Evolutionary conservation across 2,329 filamentous ascomycete genomes (phyloP).

Genomic region (Penicillium frequentans): DNA sequence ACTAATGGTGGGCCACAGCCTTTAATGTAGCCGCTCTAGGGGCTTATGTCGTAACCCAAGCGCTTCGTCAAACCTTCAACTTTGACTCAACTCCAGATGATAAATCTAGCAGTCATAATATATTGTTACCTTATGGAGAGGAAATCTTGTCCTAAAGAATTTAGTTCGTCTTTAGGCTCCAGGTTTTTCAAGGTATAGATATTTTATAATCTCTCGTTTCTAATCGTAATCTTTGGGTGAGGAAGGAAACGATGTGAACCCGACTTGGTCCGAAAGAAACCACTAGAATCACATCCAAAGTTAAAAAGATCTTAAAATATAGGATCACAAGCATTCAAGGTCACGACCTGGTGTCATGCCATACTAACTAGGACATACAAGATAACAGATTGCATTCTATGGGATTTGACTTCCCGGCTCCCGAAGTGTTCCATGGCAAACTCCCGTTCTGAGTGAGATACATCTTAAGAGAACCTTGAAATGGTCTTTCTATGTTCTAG

Average conservation of each 20-base stretch:
- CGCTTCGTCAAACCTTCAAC: constrained; percentile 1
- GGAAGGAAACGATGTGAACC: neutral
- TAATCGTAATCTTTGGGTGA: neutral
- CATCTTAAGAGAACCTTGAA: neutral
- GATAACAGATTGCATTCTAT: neutral
- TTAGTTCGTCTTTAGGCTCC: neutral
- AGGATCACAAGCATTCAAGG: neutral
- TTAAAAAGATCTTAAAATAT: neutral
- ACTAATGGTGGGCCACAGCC: neutral
- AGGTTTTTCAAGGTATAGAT: neutral
- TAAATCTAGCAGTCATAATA: neutral
- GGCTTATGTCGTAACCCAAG: neutral
- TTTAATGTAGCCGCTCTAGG: neutral
- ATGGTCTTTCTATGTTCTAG: neutral
- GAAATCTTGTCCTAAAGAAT: neutral
- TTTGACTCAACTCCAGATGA: neutral
- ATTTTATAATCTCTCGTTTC: neutral
- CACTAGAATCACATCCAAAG: neutral
- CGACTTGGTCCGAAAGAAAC: neutral
- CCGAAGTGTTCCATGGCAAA: neutral
- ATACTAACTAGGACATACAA: neutral
- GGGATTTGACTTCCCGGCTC: neutral
- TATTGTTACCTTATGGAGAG: neutral
- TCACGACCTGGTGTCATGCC: neutral
- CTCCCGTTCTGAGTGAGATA: neutral